Evolutionary conservation across 2,329 filamentous ascomycete genomes (phyloP), one percentile per base, ranked within the genome.

Genomic region (Epichloe scottii): DNA sequence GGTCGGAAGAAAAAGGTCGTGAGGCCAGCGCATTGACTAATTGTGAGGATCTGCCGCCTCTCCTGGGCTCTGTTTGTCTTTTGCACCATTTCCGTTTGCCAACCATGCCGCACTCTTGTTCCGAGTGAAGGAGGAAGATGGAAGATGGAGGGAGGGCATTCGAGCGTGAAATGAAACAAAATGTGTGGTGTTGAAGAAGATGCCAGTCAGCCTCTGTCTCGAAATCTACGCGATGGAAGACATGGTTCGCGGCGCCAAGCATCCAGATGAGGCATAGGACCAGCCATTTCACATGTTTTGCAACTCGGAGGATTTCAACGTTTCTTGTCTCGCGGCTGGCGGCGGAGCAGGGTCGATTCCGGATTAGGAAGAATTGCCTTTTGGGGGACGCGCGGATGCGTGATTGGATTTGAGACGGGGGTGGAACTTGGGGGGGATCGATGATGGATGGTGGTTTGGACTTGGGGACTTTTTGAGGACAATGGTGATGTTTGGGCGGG

Each of bases 291-390:
- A n/a, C n/a, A n/a, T n/a, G n/a, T n/a, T n/a, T n/a, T n/a, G n/a
- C n/a, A n/a, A n/a, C n/a, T n/a, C n/a, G n/a, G n/a, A n/a, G n/a
- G n/a, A n/a, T n/a, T n/a, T n/a, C n/a, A n/a, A n/a, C n/a, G n/a
- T n/a, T n/a, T n/a, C n/a, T n/a, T n/a, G n/a, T n/a, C n/a, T n/a
- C n/a, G n/a, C n/a, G n/a, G n/a, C n/a, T n/a, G n/a, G n/a, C n/a
- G n/a, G n/a, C n/a, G n/a, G n/a, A n/a, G n/a, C n/a, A n/a, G n/a
- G 46, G 46, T 38, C 39, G 38, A 47, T 26, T 50, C 50, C 48
- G 33, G 21, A 56, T 54, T 37, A 37, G 54, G 53, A 45, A 52
- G 42, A 17, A 38, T 48, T 55, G 52, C 55, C 55, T 17, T 48
- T 55, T 56, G 33, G 52, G 55, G 23, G 19, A n/a, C 15, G 46